Evolutionary conservation across 345 rosid genomes (phyloP), one percentile per base, ranked within the genome.

Genomic region (Ailanthus altissimus): DNA sequence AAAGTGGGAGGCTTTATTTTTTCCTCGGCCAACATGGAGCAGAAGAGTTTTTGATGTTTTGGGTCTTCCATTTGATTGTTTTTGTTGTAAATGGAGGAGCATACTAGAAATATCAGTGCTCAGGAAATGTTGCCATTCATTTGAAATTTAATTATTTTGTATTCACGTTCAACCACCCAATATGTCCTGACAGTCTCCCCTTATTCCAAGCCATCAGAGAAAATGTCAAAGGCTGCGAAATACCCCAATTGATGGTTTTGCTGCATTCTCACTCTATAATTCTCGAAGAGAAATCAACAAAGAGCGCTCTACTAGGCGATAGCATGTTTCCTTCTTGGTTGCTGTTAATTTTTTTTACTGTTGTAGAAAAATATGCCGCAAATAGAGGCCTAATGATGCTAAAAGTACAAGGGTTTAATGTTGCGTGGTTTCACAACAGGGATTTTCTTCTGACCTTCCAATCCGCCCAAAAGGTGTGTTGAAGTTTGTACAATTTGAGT

Each of bases 1-100:
- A 16, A 71, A 67, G 12, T 11, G 65, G 65, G 64, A 56, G 47
- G 68, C 69, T 67, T 43, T 67, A 21, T 45, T 61, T 50, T 40
- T 64, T 8, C 1, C 38, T 26, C 8, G 5, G 58, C 47, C 28
- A 77, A 70, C 46, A 69, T 32, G 18, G 40, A 67, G 54, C 0
- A 4, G 72, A 54, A n/a, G 38, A 40, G 42, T 51, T 38, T 13
- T 5, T 61, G 23, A 42, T 45, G 28, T 38, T 36, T 15, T 46
- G 13, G 12, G 16, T 36, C 5, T 64, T 64, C 4, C n/a, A 8
- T 53, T 66, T 15, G 14, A 53, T 53, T 54, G 58, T 26, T 14
- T 49, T 47, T 26, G 42, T 68, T 26, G 23, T 28, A 23, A 69
- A 32, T 26, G 25, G 43, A 69, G 42, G 45, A 50, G 15, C 25